phyloP scores from a whole-genome alignment of 192 early-diverging fungal species.

The Linnemannia schmuckeri region DNA sequence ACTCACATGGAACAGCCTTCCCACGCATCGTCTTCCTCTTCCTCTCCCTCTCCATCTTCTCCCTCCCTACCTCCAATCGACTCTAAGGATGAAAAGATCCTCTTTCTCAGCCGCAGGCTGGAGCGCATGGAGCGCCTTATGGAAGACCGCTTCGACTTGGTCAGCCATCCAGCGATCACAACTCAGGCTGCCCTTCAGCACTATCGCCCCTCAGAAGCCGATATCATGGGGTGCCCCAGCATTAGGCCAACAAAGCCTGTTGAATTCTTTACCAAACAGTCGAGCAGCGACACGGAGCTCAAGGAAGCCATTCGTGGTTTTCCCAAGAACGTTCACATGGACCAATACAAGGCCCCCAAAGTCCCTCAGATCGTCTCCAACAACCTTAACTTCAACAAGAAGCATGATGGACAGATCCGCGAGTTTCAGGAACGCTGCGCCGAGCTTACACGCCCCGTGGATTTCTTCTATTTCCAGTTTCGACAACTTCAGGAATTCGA shows the following conservation, averaged over 20 bases:
- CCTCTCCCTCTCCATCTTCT: background rate
- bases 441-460: constrained; percentile 23
- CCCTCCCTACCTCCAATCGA: background rate
- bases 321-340: constrained; percentile 27
- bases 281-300: constrained; percentile 6
- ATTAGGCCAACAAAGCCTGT: constrained; percentile 3
- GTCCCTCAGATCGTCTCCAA: background rate
- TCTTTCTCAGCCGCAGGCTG: background rate
- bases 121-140: background rate
- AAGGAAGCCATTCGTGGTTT: constrained; percentile 10
- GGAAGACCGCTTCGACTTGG: too few relatives aligned
- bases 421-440: constrained; percentile 18
- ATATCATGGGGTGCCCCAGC: background rate
- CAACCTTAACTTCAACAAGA: background rate
- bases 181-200: background rate
- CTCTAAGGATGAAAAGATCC: background rate
- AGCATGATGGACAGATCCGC: constrained; percentile 20
- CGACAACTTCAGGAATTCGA: background rate
- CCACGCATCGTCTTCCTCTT: too few relatives aligned
- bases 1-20: background rate
- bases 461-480: constrained; percentile 25
- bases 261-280: background rate
- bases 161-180: constrained; percentile 15
- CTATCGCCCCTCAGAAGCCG: constrained; percentile 3
- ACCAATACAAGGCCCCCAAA: constrained; percentile 22